Evolutionary conservation across 2,329 filamentous ascomycete species (phyloP).

Genomic region (Aureobasidium sp.): DNA sequence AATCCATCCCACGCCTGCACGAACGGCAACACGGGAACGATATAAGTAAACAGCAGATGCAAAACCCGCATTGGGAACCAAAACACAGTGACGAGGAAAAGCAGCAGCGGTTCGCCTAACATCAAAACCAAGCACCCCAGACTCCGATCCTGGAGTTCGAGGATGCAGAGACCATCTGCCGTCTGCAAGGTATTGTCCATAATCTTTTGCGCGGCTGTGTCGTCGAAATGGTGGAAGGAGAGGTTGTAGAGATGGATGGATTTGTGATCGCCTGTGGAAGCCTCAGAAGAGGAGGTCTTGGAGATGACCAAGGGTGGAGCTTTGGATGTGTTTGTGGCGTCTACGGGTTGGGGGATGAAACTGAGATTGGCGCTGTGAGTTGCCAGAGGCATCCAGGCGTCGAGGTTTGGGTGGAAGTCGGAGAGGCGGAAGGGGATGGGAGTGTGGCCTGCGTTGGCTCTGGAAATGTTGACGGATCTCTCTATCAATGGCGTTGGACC

Average conservation of each 20-base stretch:
- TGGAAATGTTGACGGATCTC: slow-evolving; percentile 25
- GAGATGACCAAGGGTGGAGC: slow-evolving; percentile 40
- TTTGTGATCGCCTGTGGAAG: slow-evolving; percentile 17
- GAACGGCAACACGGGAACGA: slow-evolving; percentile 60
- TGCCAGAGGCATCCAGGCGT: slow-evolving; percentile 29
- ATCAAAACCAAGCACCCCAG: slow-evolving; percentile 28
- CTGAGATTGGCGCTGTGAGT: slow-evolving; percentile 42
- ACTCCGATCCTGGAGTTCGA: slow-evolving; percentile 64
- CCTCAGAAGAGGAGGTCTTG: slow-evolving; percentile 6
- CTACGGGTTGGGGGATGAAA: slow-evolving; percentile 55
- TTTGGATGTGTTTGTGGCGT: slow-evolving; percentile 47
- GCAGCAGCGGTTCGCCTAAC: slow-evolving; percentile 35
- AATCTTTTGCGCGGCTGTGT: slow-evolving; percentile 54
- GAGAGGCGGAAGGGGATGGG: slow-evolving; percentile 35
- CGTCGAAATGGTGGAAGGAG: slow-evolving; percentile 71
- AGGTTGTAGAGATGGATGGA: slow-evolving; percentile 66
- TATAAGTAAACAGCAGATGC: slow-evolving; percentile 60
- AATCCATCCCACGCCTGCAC: slow-evolving; percentile 63
- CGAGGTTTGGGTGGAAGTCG: slow-evolving; percentile 35
- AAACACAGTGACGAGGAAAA: slow-evolving; percentile 48
- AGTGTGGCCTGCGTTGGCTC: slow-evolving; percentile 18
- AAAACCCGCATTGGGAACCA: slow-evolving; percentile 47
- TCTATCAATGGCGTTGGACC: slow-evolving; percentile 33
- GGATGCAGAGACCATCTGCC: slow-evolving; percentile 61
- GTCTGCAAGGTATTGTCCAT: slow-evolving; percentile 59